Conservation (phyloP, 345 rosid species). For the Eucalyptus pauciflora region DNA sequence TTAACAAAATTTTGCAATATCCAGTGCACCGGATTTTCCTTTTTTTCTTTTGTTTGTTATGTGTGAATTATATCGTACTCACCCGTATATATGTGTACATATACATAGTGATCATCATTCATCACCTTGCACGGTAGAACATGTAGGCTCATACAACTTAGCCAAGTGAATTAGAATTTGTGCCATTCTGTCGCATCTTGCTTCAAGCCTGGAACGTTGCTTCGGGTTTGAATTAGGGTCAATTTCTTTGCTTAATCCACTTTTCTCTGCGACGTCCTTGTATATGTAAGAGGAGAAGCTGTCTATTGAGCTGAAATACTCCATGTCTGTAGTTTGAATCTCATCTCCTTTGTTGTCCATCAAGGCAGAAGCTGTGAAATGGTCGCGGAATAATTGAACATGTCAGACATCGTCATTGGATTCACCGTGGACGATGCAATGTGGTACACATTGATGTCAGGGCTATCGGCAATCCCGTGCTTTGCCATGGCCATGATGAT, state of each 20-base stretch:
- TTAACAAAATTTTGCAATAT: not conserved
- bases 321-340: not conserved
- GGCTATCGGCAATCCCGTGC: not conserved
- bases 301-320: conserved; percentile 1
- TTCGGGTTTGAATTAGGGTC: not conserved
- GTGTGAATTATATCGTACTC: not conserved
- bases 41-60: no score
- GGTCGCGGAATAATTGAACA: not conserved
- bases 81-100: no score
- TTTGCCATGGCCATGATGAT: conserved; percentile 17
- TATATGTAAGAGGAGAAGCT: not conserved
- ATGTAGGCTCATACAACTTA: not conserved
- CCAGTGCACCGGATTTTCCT: not conserved
- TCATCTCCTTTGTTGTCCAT: not conserved
- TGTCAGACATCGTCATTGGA: not conserved
- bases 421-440: conserved; percentile 5
- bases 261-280: not conserved
- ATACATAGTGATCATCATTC: not conserved
- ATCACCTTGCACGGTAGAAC: conserved; percentile 3
- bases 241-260: not conserved
- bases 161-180: not conserved
- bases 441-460: conserved; percentile 1
- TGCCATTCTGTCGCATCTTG: not conserved
- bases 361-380: conserved; percentile 2
- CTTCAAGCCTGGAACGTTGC: not conserved